Evolutionary conservation across 805 yeast genomes (phyloP), one percentile per base, ranked within the genome.

Genomic region (Cyberlindnera amylophila): DNA sequence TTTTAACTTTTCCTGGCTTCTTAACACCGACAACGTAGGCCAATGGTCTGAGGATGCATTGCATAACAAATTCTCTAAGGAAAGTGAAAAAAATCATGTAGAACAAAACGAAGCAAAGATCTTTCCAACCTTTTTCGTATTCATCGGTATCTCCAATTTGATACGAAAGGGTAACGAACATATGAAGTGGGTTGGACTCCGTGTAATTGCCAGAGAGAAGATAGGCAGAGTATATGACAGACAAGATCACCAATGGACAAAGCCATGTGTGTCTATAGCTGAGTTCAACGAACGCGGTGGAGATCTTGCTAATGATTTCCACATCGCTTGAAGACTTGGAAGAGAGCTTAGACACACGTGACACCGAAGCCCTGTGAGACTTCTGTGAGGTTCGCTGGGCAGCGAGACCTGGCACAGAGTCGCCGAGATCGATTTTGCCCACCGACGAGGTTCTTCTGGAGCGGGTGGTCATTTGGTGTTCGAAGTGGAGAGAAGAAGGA

Each of bases 71-170:
- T 64, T 93, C 99, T 56, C 99, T 79, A 51, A 79, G 70, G 60
- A 91, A 93, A 0, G 96, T 85, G 75, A 93, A 90, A 54, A 89
- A 81, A 30, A 93, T 64, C 74, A 91, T 85, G 66, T 86, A 81
- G 61, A 78, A 88, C 15, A 72, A 71, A 13, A 91, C 86, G 67
- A 89, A 93, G 17, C 72, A 72, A 51, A 89, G 75, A 65, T 93
- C 99, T 55, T 81, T 79, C 35, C 60, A 68, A 43, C 99, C 99
- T 65, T 93, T 93, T 21, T 86, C 97, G 61, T 90, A 93, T 41
- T 76, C 78, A 40, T 79, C 75, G 1, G 86, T 72, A 21, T 75
- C 80, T 17, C 70, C 77, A 33, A 81, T 71, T 36, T 70, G 70
- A 58, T 88, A 85, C 0, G 93, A 80, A 12, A 85, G 70, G 5